These are phyloP conservation scores for Mucor lusitanicus DNA, from an alignment of 371 early-diverging fungal species.

Conservation along the genomic window DNA sequence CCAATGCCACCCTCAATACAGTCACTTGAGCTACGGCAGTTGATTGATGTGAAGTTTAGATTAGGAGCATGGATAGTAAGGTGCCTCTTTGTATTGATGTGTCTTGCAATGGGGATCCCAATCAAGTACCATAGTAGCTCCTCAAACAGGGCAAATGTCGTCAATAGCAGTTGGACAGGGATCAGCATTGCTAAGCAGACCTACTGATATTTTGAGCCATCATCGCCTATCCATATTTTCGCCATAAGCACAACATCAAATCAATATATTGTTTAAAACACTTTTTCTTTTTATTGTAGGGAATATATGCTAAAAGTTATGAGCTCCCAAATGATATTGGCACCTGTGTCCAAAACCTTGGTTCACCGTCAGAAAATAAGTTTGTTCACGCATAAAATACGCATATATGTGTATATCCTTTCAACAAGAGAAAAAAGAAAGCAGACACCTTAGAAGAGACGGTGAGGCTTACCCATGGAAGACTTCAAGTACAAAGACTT, in stretches of 20 bases:
- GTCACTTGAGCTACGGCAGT: background rate
- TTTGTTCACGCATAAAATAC: background rate
- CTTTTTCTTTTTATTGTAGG: background rate
- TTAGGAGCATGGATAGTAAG: too few relatives aligned
- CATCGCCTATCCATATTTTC: too few relatives aligned
- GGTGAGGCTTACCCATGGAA: conserved; percentile 95
- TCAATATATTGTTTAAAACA: background rate
- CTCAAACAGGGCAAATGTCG: too few relatives aligned
- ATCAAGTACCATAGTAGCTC: too few relatives aligned
- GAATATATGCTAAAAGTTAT: conserved; percentile 11
- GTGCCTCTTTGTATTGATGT: too few relatives aligned
- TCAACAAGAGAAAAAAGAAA: background rate
- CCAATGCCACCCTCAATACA: background rate
- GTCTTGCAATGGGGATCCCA: too few relatives aligned
- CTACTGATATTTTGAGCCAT: too few relatives aligned
- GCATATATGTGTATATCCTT: conserved; percentile 25
- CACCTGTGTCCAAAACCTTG: conserved; percentile 32
- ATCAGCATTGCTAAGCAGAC: too few relatives aligned
- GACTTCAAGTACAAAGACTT: conserved; percentile 98
- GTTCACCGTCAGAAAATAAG: conserved; percentile 33
- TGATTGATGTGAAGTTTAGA: too few relatives aligned
- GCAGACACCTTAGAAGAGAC: conserved; percentile 65
- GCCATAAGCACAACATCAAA: background rate
- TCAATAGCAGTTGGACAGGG: too few relatives aligned
- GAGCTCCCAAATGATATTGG: conserved; percentile 44